These are phyloP conservation scores for Trebouxia gelatinosa DNA, from an alignment of 163 green algal genomes.

Conservation along the genomic window DNA sequence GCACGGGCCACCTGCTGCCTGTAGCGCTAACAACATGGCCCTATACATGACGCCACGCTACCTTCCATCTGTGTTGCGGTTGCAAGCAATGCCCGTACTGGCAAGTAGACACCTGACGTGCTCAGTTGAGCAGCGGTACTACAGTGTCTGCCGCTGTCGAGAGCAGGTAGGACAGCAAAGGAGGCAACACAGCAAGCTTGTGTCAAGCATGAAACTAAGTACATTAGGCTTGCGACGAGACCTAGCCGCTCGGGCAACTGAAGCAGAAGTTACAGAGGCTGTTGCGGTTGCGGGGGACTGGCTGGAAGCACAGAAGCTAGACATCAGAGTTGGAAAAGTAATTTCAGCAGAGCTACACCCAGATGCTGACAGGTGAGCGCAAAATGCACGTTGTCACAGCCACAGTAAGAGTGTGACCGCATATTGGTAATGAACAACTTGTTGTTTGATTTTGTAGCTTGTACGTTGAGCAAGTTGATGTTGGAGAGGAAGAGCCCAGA, in stretches of 20 bases:
- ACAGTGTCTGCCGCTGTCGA: too few relatives aligned
- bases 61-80: too few relatives aligned
- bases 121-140: too few relatives aligned
- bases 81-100: too few relatives aligned
- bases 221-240: too few relatives aligned
- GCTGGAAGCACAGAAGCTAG: slow-evolving; percentile 33
- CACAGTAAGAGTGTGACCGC: neutral
- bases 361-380: slow-evolving; percentile 51
- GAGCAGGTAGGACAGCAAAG: too few relatives aligned
- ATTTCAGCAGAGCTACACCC: slow-evolving; percentile 48
- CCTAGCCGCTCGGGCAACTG: neutral
- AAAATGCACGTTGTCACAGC: neutral
- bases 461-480: slow-evolving; percentile 76
- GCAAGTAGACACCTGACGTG: too few relatives aligned
- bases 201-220: too few relatives aligned
- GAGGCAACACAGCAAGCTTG: too few relatives aligned
- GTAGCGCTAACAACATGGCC: too few relatives aligned
- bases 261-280: slow-evolving; percentile 18
- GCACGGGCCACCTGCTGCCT: too few relatives aligned
- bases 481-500: slow-evolving; percentile 66
- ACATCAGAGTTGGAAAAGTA: slow-evolving; percentile 58
- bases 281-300: slow-evolving; percentile 8
- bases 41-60: too few relatives aligned
- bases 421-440: neutral
- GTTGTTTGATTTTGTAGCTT: slow-evolving; percentile 40